Evolutionary conservation across 148 eudicot genomes (phyloP).

Genomic region (Tetragonia tetragonoides): DNA sequence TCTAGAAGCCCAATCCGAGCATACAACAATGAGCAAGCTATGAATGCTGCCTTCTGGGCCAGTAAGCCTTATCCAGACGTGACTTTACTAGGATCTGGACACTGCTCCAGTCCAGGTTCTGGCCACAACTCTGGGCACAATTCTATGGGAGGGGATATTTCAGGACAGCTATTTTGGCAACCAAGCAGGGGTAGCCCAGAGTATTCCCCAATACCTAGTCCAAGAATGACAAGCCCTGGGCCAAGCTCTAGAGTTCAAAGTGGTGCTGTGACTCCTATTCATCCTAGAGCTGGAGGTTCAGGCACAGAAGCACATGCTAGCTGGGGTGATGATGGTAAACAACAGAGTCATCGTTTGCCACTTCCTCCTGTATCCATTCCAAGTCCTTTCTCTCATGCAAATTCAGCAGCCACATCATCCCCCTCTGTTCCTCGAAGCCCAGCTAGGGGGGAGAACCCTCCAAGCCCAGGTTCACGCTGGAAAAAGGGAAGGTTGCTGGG

Average conservation of each 20-base stretch:
- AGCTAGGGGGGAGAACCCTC: conserved; percentile 71
- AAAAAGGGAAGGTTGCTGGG: conserved; percentile 89
- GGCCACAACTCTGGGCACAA: conserved; percentile 96
- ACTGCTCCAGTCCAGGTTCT: conserved; percentile 98
- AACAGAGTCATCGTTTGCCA: conserved; percentile 78
- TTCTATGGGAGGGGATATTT: conserved; percentile 93
- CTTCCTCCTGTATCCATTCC: conserved; percentile 83
- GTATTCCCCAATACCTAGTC: conserved; percentile 95
- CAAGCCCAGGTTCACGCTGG: conserved; percentile 85
- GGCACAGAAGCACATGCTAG: conserved; percentile 42
- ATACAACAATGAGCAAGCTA: conserved; percentile 58
- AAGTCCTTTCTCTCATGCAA: conserved; percentile 65
- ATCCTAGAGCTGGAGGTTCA: conserved; percentile 77
- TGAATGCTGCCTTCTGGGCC: conserved; percentile 62
- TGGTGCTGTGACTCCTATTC: conserved; percentile 97
- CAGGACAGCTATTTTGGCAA: conserved; percentile 85
- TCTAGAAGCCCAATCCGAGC: conserved; percentile 92
- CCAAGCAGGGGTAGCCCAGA: conserved; percentile 96
- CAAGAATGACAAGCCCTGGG: conserved; percentile 90
- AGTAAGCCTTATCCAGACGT: conserved; percentile 70
- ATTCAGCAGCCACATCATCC: conserved; percentile 80
- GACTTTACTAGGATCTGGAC: conserved; percentile 82
- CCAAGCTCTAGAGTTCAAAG: conserved; percentile 95
- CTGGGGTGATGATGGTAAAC: conserved; percentile 71
- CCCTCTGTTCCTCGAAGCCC: conserved; percentile 90